phyloP scores from a whole-genome alignment of 1,284 basidiomycete species.

The Malassezia slooffiae region DNA sequence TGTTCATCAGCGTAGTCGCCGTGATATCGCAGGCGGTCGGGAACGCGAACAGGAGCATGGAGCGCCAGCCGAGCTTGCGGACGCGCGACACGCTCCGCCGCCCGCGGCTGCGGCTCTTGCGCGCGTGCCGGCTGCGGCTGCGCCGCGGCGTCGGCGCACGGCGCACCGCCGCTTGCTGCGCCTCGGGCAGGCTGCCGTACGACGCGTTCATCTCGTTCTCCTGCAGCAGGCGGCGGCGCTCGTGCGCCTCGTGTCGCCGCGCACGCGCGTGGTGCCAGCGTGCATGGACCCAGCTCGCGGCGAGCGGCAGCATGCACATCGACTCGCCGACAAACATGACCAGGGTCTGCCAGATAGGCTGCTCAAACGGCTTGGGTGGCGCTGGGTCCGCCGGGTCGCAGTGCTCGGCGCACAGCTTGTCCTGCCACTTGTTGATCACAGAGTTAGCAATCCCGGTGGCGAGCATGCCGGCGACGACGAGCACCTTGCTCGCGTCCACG shows the following conservation, averaged over 20 bases:
- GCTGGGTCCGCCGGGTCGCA: slow-evolving; percentile 32
- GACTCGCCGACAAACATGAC: slow-evolving; percentile 49
- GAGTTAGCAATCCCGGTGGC: slow-evolving; percentile 49
- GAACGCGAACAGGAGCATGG: slow-evolving; percentile 61
- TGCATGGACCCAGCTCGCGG: slow-evolving; percentile 7
- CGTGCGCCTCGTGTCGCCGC: slow-evolving; percentile 1
- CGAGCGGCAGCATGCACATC: slow-evolving; percentile 38
- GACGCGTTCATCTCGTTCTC: neutral
- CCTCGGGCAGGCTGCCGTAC: neutral
- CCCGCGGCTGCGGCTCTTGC: neutral
- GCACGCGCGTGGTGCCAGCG: neutral
- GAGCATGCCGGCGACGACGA: slow-evolving; percentile 51
- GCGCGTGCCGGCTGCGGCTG: neutral
- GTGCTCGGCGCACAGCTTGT: slow-evolving; percentile 48
- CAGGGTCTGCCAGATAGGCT: slow-evolving; percentile 45
- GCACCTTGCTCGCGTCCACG: slow-evolving; percentile 14
- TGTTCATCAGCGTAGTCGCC: slow-evolving; percentile 85
- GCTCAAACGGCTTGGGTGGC: slow-evolving; percentile 28
- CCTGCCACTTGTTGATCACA: slow-evolving; percentile 46
- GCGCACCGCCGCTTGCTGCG: neutral
- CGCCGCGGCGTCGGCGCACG: neutral
- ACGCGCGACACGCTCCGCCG: neutral
- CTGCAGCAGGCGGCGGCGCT: neutral
- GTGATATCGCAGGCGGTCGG: slow-evolving; percentile 79
- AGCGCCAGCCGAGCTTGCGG: slow-evolving; percentile 19